A percentile compares a stretch with the other conserved stretches of the same genome.
Conservation (phyloP, 208 protist genomes). For the Acanthamoeba pearcei region DNA sequence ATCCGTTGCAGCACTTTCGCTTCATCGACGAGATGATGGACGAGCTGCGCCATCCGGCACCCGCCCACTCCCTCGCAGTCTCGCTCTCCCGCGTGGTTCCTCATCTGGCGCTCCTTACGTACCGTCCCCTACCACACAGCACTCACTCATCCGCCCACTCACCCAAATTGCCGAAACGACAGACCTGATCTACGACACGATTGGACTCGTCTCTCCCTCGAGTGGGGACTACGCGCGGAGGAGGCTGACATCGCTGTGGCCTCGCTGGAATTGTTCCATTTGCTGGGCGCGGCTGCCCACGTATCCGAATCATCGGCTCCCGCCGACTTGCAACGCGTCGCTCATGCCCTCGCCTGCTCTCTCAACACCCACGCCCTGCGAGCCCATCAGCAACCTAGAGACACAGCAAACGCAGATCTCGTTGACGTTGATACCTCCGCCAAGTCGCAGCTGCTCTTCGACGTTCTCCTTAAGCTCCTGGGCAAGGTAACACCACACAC, state of each 20-base stretch:
- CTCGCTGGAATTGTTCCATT: neutral
- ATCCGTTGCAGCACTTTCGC: neutral
- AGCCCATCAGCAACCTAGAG: neutral
- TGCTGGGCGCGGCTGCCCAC: neutral
- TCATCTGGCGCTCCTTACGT: slow-evolving; percentile 1
- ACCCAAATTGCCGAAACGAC: neutral
- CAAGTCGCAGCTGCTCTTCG: slow-evolving; percentile 15
- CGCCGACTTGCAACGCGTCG: neutral
- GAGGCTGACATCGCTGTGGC: neutral
- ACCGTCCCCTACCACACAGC: neutral
- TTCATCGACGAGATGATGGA: slow-evolving; percentile 12
- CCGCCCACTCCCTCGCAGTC: neutral
- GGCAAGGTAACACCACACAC: neutral
- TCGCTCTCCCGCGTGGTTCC: neutral
- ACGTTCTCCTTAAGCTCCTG: neutral
- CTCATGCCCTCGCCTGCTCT: neutral
- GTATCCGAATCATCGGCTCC: neutral
- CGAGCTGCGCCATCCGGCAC: neutral
- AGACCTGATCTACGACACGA: neutral
- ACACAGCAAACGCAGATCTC: neutral
- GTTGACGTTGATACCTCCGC: neutral
- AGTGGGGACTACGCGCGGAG: neutral
- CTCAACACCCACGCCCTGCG: neutral
- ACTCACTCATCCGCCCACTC: neutral
- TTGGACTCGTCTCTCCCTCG: neutral